These are phyloP conservation scores for Ophiosphaerella korrae DNA, from an alignment of 2,329 filamentous ascomycete genomes.

Conservation along the genomic window DNA sequence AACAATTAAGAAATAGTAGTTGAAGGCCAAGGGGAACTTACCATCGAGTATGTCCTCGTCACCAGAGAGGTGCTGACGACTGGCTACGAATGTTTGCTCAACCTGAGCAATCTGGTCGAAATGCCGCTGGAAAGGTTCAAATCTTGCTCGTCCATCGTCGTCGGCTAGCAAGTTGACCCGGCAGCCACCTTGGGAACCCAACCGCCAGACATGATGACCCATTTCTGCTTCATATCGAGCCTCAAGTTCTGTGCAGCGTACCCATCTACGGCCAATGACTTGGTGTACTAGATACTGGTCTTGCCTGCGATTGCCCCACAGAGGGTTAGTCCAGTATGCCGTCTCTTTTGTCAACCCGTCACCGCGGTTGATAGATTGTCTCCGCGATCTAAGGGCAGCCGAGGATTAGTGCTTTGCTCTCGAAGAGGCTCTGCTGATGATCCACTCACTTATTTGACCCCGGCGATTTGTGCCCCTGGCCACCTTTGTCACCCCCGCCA, in stretches of 20 bases:
- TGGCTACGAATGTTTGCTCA: neutral
- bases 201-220: neutral
- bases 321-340: neutral
- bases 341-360: neutral
- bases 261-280: neutral
- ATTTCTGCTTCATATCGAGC: conserved; percentile 1
- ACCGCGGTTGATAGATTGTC: neutral
- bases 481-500: neutral
- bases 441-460: neutral
- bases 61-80: neutral
- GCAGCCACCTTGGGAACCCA: neutral
- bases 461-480: neutral
- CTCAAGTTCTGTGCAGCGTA: neutral
- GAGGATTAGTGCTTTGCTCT: neutral
- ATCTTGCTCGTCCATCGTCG: neutral
- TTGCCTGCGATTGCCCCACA: neutral
- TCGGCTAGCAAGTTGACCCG: neutral
- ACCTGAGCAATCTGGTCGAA: neutral
- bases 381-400: neutral
- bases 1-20: neutral
- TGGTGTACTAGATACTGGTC: conserved; percentile 1
- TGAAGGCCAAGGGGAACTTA: neutral
- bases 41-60: neutral
- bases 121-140: neutral
- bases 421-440: neutral